Evolutionary conservation across 2,329 filamentous ascomycete species (phyloP), one percentile per base, ranked within the genome.

Genomic region (Nothophoma quercina): DNA sequence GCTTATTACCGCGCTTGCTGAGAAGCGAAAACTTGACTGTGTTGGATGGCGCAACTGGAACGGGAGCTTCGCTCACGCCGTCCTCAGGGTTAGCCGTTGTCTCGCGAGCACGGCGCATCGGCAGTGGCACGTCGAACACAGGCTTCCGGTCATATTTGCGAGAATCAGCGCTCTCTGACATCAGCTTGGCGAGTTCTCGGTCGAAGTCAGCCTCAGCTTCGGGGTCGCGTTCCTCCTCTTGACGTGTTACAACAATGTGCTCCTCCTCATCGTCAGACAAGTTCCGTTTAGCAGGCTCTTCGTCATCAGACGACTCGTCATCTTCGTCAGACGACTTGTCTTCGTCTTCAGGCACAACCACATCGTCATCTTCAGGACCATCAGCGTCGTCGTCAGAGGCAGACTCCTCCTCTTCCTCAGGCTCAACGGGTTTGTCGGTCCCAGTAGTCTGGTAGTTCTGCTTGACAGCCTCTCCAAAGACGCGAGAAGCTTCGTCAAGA

Each of bases 1-100:
- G 93, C 55, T 92, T 89, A 70, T 98, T 98, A 54, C 95, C 95
- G 69, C 88, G 91, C 81, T 97, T 98, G 26, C 95, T 99, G 69
- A 99, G 84, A 19, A 99, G 82, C 2, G 93, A 95, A 75, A 99
- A 99, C 3, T 95, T 93, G 91, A 98, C 96, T n/a, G 88, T 98
- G 55, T 70, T 69, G 10, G 73, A 69, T 34, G 74, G 61, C 22
- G 65, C 54, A 12, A 70, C 50, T n/a, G 71, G 72, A 25, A 70
- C 51, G 34, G 74, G 64, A 29, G 75, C 70, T 42, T 82, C 78
- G 23, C 58, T 70, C 32, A 68, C 70, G 49, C 69, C 71, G 29
- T 78, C 79, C 36, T 77, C 74, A 29, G 72, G 71, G 15, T 70
- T 62, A 18, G 75, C 69, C 25, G 66, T 63, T 33, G 69, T 67